phyloP scores from a whole-genome alignment of 345 rosid species.

The Hypericum androsaemum region DNA sequence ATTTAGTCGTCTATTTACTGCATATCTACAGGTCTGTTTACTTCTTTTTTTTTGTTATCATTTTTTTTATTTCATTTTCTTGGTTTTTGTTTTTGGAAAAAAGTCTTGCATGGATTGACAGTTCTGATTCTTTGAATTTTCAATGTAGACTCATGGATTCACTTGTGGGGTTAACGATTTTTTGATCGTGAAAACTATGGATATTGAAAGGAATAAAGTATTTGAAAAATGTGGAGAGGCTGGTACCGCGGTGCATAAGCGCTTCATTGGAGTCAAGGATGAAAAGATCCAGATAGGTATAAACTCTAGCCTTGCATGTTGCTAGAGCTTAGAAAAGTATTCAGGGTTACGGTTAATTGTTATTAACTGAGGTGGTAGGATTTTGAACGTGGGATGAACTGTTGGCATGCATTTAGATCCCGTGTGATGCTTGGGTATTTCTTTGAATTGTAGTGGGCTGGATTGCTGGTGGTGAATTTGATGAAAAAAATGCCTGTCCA shows the following conservation, averaged over 20 bases:
- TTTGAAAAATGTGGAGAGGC: constrained; percentile 61
- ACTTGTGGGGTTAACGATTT: constrained; percentile 99
- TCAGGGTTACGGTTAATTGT: neutral
- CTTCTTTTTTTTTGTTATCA: neutral
- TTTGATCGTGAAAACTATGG: constrained; percentile 54
- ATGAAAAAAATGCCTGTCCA: no score
- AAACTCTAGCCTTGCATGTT: neutral
- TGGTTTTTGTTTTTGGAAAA: neutral
- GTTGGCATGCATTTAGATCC: no score
- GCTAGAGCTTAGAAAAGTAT: neutral
- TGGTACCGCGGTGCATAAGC: constrained; percentile 65
- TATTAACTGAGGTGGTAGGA: no score
- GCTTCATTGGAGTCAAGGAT: constrained; percentile 47
- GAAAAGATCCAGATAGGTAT: constrained; percentile 42
- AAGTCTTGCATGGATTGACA: constrained; percentile 6
- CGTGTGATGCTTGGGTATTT: neutral
- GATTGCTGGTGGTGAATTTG: neutral
- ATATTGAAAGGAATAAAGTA: constrained; percentile 54
- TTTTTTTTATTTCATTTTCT: neutral
- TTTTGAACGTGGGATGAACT: no score
- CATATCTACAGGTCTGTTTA: constrained; percentile 67
- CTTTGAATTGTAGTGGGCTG: neutral
- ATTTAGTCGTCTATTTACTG: constrained; percentile 81
- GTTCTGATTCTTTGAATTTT: constrained; percentile 18
- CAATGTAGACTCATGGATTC: constrained; percentile 81